Evolutionary conservation across 2,329 filamentous ascomycete genomes (phyloP).

Genomic region (Botrytis cinerea): DNA sequence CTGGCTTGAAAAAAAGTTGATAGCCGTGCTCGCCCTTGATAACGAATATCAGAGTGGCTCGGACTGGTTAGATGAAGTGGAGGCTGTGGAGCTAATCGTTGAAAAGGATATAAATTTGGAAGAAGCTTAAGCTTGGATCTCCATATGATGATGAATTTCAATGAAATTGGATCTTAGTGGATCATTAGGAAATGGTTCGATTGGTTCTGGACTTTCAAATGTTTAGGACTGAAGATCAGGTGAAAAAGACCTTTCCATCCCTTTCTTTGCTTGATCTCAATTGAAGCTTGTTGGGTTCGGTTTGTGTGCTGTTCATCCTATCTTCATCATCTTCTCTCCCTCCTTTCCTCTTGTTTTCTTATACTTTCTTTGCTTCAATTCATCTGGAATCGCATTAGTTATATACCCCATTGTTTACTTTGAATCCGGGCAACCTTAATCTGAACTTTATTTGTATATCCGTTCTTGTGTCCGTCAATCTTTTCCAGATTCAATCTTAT

Average conservation of each 20-base stretch:
- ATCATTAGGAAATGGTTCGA: constrained; percentile 1
- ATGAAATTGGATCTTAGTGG: constrained; percentile 3
- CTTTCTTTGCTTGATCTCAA: constrained; percentile 8
- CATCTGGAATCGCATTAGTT: background rate
- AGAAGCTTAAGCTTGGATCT: constrained; percentile 12
- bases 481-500: background rate
- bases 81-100: constrained; percentile 2
- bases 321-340: background rate
- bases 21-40: background rate
- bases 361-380: background rate
- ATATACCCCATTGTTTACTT: background rate
- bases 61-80: constrained; percentile 1
- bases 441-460: background rate
- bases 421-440: background rate
- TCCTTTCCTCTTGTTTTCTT: background rate
- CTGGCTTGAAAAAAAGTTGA: background rate
- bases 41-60: background rate
- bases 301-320: background rate
- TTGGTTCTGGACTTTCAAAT: constrained; percentile 15
- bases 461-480: background rate
- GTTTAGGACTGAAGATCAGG: constrained; percentile 1
- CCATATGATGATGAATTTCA: constrained; percentile 2
- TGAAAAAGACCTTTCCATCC: constrained; percentile 3
- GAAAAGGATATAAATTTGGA: background rate
- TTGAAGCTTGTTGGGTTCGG: background rate